phyloP scores from a whole-genome alignment of 768 basidiomycete species.

The Mycena kentingensis region DNA sequence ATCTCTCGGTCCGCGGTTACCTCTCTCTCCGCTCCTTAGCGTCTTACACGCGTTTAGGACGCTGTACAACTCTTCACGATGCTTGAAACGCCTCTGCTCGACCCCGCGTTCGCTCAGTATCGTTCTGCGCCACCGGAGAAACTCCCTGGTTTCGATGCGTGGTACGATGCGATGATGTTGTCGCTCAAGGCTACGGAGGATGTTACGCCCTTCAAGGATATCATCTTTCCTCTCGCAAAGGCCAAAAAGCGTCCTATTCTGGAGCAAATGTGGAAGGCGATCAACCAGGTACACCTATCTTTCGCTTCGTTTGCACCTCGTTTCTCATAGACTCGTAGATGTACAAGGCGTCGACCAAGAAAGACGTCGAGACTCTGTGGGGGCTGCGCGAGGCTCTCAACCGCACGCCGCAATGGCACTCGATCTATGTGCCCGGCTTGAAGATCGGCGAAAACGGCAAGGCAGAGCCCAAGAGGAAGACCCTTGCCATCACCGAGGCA shows the following conservation, averaged over 20 bases:
- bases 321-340: slow-evolving; percentile 46
- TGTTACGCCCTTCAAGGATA: slow-evolving; percentile 53
- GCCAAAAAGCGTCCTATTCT: slow-evolving; percentile 52
- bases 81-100: slow-evolving; percentile 62
- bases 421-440: slow-evolving; percentile 38
- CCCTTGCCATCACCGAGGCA: slow-evolving; percentile 54
- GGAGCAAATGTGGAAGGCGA: slow-evolving; percentile 62
- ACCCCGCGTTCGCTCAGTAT: slow-evolving; percentile 56
- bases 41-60: slow-evolving; percentile 41
- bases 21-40: slow-evolving; percentile 8
- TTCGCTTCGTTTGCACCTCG: not conserved
- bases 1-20: slow-evolving; percentile 73
- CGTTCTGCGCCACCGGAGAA: slow-evolving; percentile 50
- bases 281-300: slow-evolving; percentile 53
- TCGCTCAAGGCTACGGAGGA: slow-evolving; percentile 60
- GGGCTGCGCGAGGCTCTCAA: slow-evolving; percentile 52
- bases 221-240: slow-evolving; percentile 60
- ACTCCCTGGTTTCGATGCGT: slow-evolving; percentile 62
- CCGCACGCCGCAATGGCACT: slow-evolving; percentile 62
- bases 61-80: slow-evolving; percentile 67
- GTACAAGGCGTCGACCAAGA: slow-evolving; percentile 53
- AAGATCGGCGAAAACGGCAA: slow-evolving; percentile 22
- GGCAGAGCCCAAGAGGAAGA: slow-evolving; percentile 38
- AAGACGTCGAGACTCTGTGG: slow-evolving; percentile 67
- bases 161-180: slow-evolving; percentile 68